Base-by-base conservation (phyloP, 2,329 filamentous ascomycete genomes). In the Tolypocladium cylindrosporum region DNA sequence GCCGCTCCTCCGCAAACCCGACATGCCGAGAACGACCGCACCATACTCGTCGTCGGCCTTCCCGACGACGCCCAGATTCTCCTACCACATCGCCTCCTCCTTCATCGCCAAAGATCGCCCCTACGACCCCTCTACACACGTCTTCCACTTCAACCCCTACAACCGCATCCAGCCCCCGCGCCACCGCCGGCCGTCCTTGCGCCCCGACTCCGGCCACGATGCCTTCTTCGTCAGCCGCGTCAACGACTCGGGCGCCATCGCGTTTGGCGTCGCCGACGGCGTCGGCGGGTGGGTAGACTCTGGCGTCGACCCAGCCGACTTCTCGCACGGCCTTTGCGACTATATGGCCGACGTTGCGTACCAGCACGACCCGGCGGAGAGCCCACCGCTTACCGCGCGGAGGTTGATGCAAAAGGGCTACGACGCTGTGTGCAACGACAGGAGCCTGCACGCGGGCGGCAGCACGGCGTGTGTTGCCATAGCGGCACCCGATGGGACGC, bases 251-350 rank as follows among this genome's bases (percentile, higher is more conserved):
- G 80, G 85, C 42, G 80, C 85, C 45, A 82, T 96, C 13, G 90
- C 92, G 0, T 87, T 99, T 64, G 94, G 91, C 21, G 84, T 99
- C 31, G 91, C 92, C 56, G 94, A 99, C 70, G 94, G 94, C 13
- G 94, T 99, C 0, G 94, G 94, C 54, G 94, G 94, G 41, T 99
- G 94, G 92, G 85, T 88, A 62, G 90, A 96, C 65, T 93, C 89
- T 43, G 91, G 91, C 51, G 87, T 99, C 56, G 92, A 99, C 68
- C 92, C 94, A 10, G 91, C 91, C 36, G 90, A 97, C 73, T 97
- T 97, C 73, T 94, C 93, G 4, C 93, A 97, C 71, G 90, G 89
- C 45, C 79, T 99, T 60, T 97, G 94, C 78, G 87, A 91, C 66
- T 89, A 96, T 73, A 97, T 97, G 91, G 90, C 91, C 3, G 79